phyloP scores from a whole-genome alignment of 495 filamentous ascomycete genomes.

The Pyronema omphalodes region DNA sequence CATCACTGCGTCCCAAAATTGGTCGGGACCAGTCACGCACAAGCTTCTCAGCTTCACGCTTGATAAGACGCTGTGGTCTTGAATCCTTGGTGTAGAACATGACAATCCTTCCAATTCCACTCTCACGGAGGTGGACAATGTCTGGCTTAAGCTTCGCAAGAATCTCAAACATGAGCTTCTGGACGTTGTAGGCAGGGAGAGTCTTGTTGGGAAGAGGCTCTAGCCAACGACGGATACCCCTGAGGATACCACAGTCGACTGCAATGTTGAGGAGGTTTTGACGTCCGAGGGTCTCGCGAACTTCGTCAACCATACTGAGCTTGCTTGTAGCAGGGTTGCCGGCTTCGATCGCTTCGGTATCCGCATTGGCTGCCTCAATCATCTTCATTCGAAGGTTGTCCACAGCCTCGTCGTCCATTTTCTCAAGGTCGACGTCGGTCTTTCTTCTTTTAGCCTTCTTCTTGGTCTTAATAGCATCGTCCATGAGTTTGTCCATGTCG shows the following conservation, averaged over 20 bases:
- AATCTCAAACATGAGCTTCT: slow-evolving; percentile 75
- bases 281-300: slow-evolving; percentile 70
- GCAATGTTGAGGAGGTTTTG: slow-evolving; percentile 63
- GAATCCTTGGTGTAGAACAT: slow-evolving; percentile 93
- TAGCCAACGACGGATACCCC: slow-evolving; percentile 90
- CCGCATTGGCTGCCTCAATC: slow-evolving; percentile 75
- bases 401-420: slow-evolving; percentile 74
- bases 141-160: slow-evolving; percentile 65
- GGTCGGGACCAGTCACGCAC: slow-evolving; percentile 89
- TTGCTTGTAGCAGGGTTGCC: slow-evolving; percentile 77
- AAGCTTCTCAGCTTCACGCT: slow-evolving; percentile 76
- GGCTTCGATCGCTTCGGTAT: slow-evolving; percentile 58
- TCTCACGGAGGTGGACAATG: slow-evolving; percentile 74
- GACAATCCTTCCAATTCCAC: slow-evolving; percentile 86
- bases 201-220: slow-evolving; percentile 73
- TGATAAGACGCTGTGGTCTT: slow-evolving; percentile 67
- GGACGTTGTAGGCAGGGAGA: slow-evolving; percentile 88
- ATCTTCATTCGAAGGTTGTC: slow-evolving; percentile 74
- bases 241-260: slow-evolving; percentile 84
- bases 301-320: slow-evolving; percentile 83
- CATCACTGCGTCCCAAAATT: slow-evolving; percentile 82
- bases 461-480: slow-evolving; percentile 68
- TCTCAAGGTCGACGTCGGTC: slow-evolving; percentile 79
- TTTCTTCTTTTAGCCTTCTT: slow-evolving; percentile 54
- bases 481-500: slow-evolving; percentile 63